Base-by-base conservation (phyloP, 2,329 filamentous ascomycete species). In the Remersonia thermophila region DNA sequence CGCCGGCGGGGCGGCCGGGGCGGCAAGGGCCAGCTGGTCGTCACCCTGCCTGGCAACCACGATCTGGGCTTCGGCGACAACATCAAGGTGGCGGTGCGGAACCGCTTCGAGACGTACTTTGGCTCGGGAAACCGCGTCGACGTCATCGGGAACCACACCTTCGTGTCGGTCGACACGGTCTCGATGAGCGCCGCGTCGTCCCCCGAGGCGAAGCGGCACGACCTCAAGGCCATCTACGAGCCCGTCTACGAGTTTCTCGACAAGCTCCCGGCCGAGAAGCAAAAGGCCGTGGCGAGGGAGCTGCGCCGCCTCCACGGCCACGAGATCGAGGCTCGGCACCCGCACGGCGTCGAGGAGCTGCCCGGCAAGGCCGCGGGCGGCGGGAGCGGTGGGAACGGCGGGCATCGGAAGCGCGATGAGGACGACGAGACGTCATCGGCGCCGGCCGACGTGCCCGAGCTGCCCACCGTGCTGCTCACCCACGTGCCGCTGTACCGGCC, bases 41-140 rank as follows among this genome's bases (percentile, higher is more conserved):
- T 83, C 13, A 89, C 81, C 52, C 55, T 98, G 39, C 91, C 91
- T 0, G 91, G 91, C 2, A 98, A 98, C 51, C 91, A 98, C 55
- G 91, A 98, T 55, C 58, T 96, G 28, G 91, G 91, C 0, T 94
- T 96, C 52, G 89, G 84, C 3, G 77, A 77, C 15, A 82, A 87
- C 30, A 78, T 98, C 32, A 84, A 94, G 54, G 55, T 80, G 7
- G 68, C 81, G 0, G 84, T 94, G 25, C 73, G 87, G 35, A 69
- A 91, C 49, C 70, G 91, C 12, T 98, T 96, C 56, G 74, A 80
- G 51, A 75, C 80, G 3, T 94, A 80, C 54, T 96, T 98, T 59
- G 91, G 91, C 4, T 80, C 91, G 37, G 74, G 79, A n/a, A 96
- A 95, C 56, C 71, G 84, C 7, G 77, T 98, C 14, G 86, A 96